Evolutionary conservation across 2,329 filamentous ascomycete genomes (phyloP), one percentile per base, ranked within the genome.

Genomic region (Seiridium unicorne): DNA sequence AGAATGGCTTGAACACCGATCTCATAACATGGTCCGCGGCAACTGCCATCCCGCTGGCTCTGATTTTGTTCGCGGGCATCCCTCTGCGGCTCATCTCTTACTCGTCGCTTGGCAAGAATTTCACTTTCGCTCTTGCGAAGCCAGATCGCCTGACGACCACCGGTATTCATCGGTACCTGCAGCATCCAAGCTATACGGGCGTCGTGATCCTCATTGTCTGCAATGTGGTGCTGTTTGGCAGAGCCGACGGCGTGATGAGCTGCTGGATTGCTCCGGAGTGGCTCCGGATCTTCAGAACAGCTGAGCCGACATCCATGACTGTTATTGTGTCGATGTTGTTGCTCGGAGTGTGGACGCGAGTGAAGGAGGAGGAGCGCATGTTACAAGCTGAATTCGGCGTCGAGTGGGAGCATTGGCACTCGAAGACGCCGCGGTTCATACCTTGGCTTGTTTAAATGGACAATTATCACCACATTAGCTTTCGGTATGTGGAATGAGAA

Each of bases 171-270:
- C 62, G 63, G 18, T 80, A 78, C 61, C 68, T 84, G 3, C 81
- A 84, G 64, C 81, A 85, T 64, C 81, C 82, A 2, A 81, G 81
- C 58, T 85, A 85, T 60, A 77, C 77, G 0, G 82, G 79, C 0
- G 49, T 78, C 2, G 8, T 74, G 0, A 36, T 78, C 3, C 63
- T 84, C 0, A 56, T 74, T 1, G 11, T 72, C 1, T 67, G 62
- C 47, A 72, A 74, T 56, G 42, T 67, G 1, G 58, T 66, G 1
- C 60, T 83, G 3, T 66, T 80, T 5, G 58, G 68, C 11, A 66
- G 79, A 0, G 60, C 70, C 34, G 79, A 81, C 60, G 79, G 75
- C 0, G 66, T 71, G 2, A 44, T 73, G 0, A 72, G 71, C 10
- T 82, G 79, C 60, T 78, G 74, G 72, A 55, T 77, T 3, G 66